Evolutionary conservation across 768 basidiomycete genomes (phyloP).

Genomic region (Amanita fuliginea): DNA sequence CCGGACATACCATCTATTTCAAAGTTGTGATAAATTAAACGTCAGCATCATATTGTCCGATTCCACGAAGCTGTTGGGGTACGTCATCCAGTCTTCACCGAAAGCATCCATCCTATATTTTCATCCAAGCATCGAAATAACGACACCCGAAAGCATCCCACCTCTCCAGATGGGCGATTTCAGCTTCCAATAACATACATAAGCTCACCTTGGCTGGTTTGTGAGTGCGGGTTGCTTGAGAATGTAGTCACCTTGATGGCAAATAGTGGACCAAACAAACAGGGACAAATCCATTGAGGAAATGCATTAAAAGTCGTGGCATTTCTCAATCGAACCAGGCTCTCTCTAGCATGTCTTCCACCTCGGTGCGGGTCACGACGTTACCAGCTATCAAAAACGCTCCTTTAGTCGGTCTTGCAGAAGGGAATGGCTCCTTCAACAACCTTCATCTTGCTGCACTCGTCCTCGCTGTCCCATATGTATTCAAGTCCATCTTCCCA

Average conservation of each 20-base stretch:
- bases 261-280: not conserved
- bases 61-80: not conserved
- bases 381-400: slow-evolving; percentile 78
- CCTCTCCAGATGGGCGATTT: not conserved
- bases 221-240: not conserved
- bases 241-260: not conserved
- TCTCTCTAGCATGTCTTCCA: slow-evolving; percentile 23
- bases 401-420: slow-evolving; percentile 69
- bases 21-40: not conserved
- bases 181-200: not conserved
- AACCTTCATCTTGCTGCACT: slow-evolving; percentile 70
- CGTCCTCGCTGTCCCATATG: slow-evolving; percentile 72
- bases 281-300: slow-evolving; percentile 3
- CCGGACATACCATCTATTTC: slow-evolving; percentile 29
- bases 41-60: not conserved
- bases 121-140: not conserved
- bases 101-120: not conserved
- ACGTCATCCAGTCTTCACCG: not conserved
- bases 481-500: slow-evolving; percentile 75
- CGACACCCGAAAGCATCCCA: not conserved
- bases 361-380: slow-evolving; percentile 49
- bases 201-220: slow-evolving; percentile 1
- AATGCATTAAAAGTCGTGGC: slow-evolving; percentile 3
- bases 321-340: not conserved
- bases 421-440: slow-evolving; percentile 79